These are phyloP conservation scores for Saitozyma podzolica DNA, from an alignment of 768 basidiomycete genomes.

Conservation along the genomic window DNA sequence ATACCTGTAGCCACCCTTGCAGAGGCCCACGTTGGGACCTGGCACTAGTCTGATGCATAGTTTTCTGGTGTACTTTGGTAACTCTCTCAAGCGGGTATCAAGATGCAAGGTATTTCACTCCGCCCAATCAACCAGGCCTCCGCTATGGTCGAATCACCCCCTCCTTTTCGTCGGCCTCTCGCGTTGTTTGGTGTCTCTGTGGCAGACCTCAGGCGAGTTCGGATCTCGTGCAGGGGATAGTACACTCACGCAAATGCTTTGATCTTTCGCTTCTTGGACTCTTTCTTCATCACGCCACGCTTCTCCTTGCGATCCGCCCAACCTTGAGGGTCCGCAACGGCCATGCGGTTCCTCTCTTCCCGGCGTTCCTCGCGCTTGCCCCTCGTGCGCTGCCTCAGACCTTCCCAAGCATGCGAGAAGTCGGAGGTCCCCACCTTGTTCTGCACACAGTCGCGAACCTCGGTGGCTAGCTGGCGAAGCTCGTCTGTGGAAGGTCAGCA, in stretches of 20 bases:
- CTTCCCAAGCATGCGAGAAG: conserved; percentile 76
- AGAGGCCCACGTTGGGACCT: conserved; percentile 54
- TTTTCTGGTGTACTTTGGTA: conserved; percentile 57
- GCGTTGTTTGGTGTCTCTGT: conserved; percentile 32
- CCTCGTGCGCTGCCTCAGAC: conserved; percentile 70
- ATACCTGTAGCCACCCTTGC: conserved; percentile 5
- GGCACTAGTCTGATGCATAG: conserved; percentile 82
- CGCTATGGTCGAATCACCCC: background rate
- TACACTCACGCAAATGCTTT: conserved; percentile 47
- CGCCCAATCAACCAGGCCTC: no score
- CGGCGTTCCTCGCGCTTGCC: conserved; percentile 72
- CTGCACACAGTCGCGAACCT: conserved; percentile 85
- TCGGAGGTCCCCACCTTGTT: conserved; percentile 80
- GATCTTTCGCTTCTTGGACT: conserved; percentile 75
- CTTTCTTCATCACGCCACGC: conserved; percentile 74
- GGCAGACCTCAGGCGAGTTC: background rate
- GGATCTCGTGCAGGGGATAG: no score
- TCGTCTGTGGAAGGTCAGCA: conserved; percentile 61
- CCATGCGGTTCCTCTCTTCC: conserved; percentile 61
- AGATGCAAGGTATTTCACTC: background rate
- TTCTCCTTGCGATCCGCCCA: conserved; percentile 74
- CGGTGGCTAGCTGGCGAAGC: conserved; percentile 72
- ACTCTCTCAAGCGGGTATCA: no score
- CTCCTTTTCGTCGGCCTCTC: conserved; percentile 37
- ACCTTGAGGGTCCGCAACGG: conserved; percentile 69